Percentiles rank a stretch among this genome's conserved stretches.
phyloP scores from a whole-genome alignment of 345 rosid genomes.

The Pelargonium nanum region DNA sequence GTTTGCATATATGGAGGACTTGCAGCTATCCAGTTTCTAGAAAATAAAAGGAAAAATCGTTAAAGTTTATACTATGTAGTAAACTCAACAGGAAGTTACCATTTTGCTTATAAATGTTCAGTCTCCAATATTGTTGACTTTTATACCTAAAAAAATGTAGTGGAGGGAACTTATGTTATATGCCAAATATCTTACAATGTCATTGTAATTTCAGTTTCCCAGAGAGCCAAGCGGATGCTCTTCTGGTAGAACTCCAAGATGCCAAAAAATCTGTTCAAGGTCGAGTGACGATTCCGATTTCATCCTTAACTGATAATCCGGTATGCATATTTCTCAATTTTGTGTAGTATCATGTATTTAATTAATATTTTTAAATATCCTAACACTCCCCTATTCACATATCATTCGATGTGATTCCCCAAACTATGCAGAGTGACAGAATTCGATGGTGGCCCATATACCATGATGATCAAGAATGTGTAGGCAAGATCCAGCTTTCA shows the following conservation, averaged over 20 bases:
- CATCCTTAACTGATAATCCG: slow-evolving; percentile 58
- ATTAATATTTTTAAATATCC: neutral
- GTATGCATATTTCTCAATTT: slow-evolving; percentile 35
- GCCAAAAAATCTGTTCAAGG: slow-evolving; percentile 60
- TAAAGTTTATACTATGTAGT: too few relatives aligned
- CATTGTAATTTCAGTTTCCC: slow-evolving; percentile 53
- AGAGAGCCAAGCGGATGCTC: slow-evolving; percentile 72
- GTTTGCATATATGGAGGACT: neutral
- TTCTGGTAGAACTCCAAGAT: slow-evolving; percentile 74
- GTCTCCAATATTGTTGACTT: too few relatives aligned
- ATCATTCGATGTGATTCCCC: slow-evolving; percentile 9
- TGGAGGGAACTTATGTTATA: neutral
- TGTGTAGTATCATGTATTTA: slow-evolving; percentile 4
- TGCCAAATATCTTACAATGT: slow-evolving; percentile 11
- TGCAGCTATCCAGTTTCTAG: neutral
- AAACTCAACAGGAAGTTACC: too few relatives aligned
- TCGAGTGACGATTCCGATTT: slow-evolving; percentile 53
- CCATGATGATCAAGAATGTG: slow-evolving; percentile 89
- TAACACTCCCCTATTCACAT: neutral
- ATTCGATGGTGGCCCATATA: slow-evolving; percentile 80
- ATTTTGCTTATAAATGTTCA: too few relatives aligned
- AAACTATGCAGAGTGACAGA: slow-evolving; percentile 57
- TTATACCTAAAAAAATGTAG: too few relatives aligned
- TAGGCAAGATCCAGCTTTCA: slow-evolving; percentile 87
- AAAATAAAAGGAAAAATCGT: neutral